These are phyloP conservation scores for Aspergillus intermedius DNA, from an alignment of 2,329 filamentous ascomycete species.

Conservation along the genomic window DNA sequence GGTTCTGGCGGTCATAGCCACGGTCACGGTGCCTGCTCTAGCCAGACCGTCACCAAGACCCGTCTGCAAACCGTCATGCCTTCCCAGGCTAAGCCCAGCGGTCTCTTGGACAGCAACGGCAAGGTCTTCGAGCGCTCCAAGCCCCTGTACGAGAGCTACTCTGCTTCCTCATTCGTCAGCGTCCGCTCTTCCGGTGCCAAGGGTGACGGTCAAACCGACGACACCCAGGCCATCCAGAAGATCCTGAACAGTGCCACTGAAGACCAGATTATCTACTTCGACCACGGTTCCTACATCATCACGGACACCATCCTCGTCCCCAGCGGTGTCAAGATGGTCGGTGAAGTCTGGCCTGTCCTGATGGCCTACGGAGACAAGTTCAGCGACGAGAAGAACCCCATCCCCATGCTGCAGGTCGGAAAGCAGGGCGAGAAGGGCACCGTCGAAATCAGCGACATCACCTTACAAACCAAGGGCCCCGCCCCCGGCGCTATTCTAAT, in stretches of 20 bases:
- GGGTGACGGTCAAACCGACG: constrained; percentile 82
- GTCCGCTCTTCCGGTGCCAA: constrained; percentile 76
- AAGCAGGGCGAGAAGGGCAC: constrained; percentile 66
- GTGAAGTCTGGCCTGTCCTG: constrained; percentile 86
- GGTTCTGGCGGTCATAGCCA: constrained; percentile 7
- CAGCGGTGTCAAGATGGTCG: constrained; percentile 77
- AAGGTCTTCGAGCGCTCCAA: constrained; percentile 76
- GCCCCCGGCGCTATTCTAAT: constrained; percentile 84
- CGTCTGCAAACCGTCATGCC: constrained; percentile 55
- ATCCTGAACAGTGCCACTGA: constrained; percentile 61
- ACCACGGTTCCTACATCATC: constrained; percentile 58
- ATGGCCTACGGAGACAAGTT: constrained; percentile 74
- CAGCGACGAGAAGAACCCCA: constrained; percentile 65
- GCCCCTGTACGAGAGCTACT: constrained; percentile 72
- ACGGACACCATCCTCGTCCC: constrained; percentile 55
- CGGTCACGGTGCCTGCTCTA: constrained; percentile 14
- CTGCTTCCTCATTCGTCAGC: constrained; percentile 67
- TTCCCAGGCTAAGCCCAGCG: constrained; percentile 56
- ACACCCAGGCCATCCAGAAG: constrained; percentile 76
- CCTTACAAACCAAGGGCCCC: constrained; percentile 76
- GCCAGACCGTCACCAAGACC: constrained; percentile 29
- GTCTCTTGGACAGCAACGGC: constrained; percentile 58
- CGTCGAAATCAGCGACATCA: constrained; percentile 81
- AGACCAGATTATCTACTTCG: constrained; percentile 58
- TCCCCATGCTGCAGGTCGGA: constrained; percentile 81